phyloP scores from a whole-genome alignment of 805 yeast genomes.

The Tanozyma kutaoensis region DNA sequence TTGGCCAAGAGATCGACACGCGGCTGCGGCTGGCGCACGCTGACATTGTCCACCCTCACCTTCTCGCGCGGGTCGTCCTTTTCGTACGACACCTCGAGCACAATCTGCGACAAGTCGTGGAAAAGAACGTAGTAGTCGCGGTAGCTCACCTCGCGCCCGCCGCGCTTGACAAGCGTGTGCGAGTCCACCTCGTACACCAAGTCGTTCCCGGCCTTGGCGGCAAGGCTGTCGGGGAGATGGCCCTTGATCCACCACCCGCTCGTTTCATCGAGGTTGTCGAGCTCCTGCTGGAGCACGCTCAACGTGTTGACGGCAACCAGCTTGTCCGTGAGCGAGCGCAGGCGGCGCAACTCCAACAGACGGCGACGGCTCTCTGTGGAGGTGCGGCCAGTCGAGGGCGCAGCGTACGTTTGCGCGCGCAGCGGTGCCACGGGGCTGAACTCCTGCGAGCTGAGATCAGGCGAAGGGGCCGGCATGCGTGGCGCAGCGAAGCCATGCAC shows the following conservation, averaged over 20 bases:
- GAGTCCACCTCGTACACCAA: constrained; percentile 57
- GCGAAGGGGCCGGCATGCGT: too few relatives aligned
- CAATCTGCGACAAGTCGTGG: constrained; percentile 57
- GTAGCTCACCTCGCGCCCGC: constrained; percentile 31
- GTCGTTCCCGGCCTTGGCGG: constrained; percentile 29
- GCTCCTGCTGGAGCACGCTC: constrained; percentile 20
- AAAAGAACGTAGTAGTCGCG: constrained; percentile 62
- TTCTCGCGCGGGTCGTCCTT: constrained; percentile 39
- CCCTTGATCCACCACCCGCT: constrained; percentile 58
- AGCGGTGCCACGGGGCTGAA: too few relatives aligned
- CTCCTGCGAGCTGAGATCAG: too few relatives aligned
- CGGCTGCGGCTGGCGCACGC: constrained; percentile 29
- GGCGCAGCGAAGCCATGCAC: too few relatives aligned
- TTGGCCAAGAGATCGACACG: constrained; percentile 35
- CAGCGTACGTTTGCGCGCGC: too few relatives aligned
- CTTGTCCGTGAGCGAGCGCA: neutral
- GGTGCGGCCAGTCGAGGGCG: too few relatives aligned
- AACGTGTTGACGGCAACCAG: constrained; percentile 2
- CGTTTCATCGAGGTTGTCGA: constrained; percentile 11
- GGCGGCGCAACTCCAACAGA: neutral
- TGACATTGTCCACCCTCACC: constrained; percentile 17
- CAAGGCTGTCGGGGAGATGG: constrained; percentile 42
- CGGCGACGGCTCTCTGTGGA: too few relatives aligned
- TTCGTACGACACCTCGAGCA: constrained; percentile 46
- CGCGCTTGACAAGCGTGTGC: constrained; percentile 39